Base-by-base conservation (phyloP, 2,329 filamentous ascomycete genomes). In the Rhexocercosporidium sp. region DNA sequence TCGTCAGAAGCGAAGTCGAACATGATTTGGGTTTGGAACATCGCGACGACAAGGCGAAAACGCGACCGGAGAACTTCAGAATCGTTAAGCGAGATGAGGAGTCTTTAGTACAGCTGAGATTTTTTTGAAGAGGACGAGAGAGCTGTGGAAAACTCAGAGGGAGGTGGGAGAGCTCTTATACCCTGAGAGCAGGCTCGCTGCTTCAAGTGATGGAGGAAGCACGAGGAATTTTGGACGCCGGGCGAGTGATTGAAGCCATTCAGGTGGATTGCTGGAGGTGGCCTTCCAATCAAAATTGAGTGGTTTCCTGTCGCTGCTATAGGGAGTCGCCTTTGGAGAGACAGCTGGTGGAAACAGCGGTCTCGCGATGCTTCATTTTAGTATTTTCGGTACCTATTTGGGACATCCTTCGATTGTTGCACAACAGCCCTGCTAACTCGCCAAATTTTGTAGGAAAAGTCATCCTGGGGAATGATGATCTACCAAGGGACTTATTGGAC, bases 91-190 rank as follows among this genome's bases (percentile, higher is more conserved):
- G 51, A 54, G 51, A n/a, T 20, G 25, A 34, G 51, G 27, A 7
- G 9, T 20, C 51, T 54, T 54, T 34, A 16, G 29, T 54, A 20
- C 16, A 16, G 27, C 16, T 34, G 8, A 18, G 51, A 34, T 34
- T 54, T 34, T 34, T 54, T 54, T 54, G 27, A 54, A 34, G 27
- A 51, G 51, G 51, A 54, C 27, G 51, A 54, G 51, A 54, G 27
- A 54, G 51, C 29, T 54, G 51, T 3, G 51, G 18, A 34, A 54
- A n/a, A 8, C 4, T 9, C 6, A 3, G 12, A n/a, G 51, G 27
- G 51, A 11, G 27, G 20, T n/a, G 51, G 51, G 29, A 20, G 8
- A 20, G 29, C 27, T 29, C 51, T 54, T 54, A 34, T 34, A 54
- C 51, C 49, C 18, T 11, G 6, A 34, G 29, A n/a, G 27, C n/a